A percentile compares a stretch with the other conserved stretches of the same genome.
These are phyloP conservation scores for Solanum etuberosum DNA, from an alignment of 257 asterid genomes.

Conservation along the genomic window DNA sequence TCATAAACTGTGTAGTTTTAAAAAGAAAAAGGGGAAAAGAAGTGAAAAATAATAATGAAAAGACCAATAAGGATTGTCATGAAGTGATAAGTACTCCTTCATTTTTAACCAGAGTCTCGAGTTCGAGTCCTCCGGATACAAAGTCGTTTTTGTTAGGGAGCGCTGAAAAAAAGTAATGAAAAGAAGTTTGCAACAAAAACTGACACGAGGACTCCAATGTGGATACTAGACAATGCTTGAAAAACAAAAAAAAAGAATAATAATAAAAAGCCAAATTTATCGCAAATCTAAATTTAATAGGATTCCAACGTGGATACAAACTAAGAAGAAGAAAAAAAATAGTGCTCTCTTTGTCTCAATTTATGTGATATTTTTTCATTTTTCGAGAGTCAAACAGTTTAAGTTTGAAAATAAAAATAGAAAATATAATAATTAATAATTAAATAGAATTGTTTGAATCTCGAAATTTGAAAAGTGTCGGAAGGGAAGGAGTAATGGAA, in stretches of 20 bases:
- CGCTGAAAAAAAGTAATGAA: rapidly evolving
- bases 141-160: rapidly evolving
- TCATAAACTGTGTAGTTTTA: rapidly evolving
- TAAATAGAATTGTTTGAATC: too few species aligned
- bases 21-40: not conserved
- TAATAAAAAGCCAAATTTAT: rapidly evolving
- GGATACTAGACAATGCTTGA: too few species aligned
- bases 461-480: too few species aligned
- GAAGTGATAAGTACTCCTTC: rapidly evolving
- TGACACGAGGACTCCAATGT: rapidly evolving
- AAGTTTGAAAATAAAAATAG: too few species aligned
- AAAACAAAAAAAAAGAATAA: too few species aligned
- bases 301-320: rapidly evolving
- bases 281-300: too few species aligned
- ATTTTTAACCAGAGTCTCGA: rapidly evolving
- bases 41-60: not conserved
- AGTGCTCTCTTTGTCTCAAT: too few species aligned
- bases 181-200: not conserved
- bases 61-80: rapidly evolving
- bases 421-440: too few species aligned
- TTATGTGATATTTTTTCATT: rapidly evolving
- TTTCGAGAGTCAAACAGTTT: rapidly evolving
- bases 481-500: rapidly evolving
- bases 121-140: rapidly evolving
- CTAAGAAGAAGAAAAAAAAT: not conserved